Base-by-base conservation (phyloP, 2,329 filamentous ascomycete genomes). In the Ceratocystis colombiana region DNA sequence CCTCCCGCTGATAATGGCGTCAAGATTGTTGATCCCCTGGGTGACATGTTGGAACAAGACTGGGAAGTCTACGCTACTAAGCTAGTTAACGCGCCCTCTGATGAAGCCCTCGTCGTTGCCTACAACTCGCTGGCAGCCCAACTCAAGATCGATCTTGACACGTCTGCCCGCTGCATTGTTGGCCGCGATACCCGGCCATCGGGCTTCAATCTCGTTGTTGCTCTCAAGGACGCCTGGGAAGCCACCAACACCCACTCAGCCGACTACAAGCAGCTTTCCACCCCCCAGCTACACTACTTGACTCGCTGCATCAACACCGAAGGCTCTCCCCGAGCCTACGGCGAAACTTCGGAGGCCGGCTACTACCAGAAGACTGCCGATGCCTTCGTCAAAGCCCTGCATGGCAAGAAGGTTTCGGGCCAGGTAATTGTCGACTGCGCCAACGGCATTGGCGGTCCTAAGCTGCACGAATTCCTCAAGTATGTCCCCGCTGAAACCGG, bases 211-310 rank as follows among this genome's bases (percentile, higher is more conserved):
- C 86, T 99, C 30, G 88, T 92, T 37, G 80, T 83, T 48, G 89
- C 92, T 68, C 83, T 97, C 62, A 83, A 86, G 68, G 88, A 90
- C 73, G 90, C 90, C 20, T 80, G 97, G 70, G 85, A 87, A 68
- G 89, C 89, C 64, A 87, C 88, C 61, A 83, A 84, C 66, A 85
- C 88, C 65, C 84, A 90, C 68, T 87, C 84, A 73, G 85, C 85
- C 73, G 93, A 97, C 79, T 93, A 87, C 79, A 94, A 93, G 77
- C 87, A 92, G 74, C 81, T 96, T 72, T 97, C 94, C 12, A 99
- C 94, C 2, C 94, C 94, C n/a, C 94, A 97, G 78, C 83, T 99
- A 67, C 94, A 99, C 79, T 99, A 99, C 77, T 82, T 97, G 70
- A 93, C 93, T 41, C 89, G 94, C 70, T 96, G 92, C 76, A 84